Evolutionary conservation across 2,329 filamentous ascomycete genomes (phyloP), one percentile per base, ranked within the genome.

Genomic region (Aspergillus fischeri): DNA sequence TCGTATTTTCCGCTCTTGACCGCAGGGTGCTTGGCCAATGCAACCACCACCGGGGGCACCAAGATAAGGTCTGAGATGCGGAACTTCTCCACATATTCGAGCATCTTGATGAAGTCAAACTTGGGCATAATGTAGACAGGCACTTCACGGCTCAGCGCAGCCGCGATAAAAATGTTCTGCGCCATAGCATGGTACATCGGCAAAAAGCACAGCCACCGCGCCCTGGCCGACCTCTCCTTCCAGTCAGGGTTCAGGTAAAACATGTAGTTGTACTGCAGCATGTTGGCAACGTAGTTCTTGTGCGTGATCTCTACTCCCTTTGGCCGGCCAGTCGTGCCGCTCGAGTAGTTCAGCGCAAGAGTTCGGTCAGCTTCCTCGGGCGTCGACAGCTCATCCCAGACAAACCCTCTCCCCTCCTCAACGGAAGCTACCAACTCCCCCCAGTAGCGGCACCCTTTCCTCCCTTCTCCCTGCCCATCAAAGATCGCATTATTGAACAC

Each of bases 231-330:
- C 57, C 77, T 76, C 44, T 73, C 70, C 50, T 78, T 73, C 62
- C 80, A 81, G 1, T 85, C 78, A 0, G 80, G 76, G n/a, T 80
- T 70, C 25, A 80, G 70, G 10, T 74, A 63, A 2, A 69, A 64
- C 24, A 84, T 71, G 61, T 78, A 75, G n/a, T 81, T 77, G 17
- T 85, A 82, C 58, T 89, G 85, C 14, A 77, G 65, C 62, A 85
- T 82, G 68, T 93, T 93, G 60, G 89, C 81, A 47, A 92, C 83
- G 66, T 91, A 90, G 63, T 91, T 89, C 58, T 80, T 78, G 73
- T 95, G 91, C n/a, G 86, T 85, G 62, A 94, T 88, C 73, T 89
- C 86, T 14, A 94, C 91, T 10, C 91, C 91, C 71, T 95, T 95
- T 9, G 91, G 90, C 3, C 91, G 80, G 6, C 91, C 91, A 0